phyloP scores from a whole-genome alignment of 1,139 yeast species.

The Zygoascus hellenicus region DNA sequence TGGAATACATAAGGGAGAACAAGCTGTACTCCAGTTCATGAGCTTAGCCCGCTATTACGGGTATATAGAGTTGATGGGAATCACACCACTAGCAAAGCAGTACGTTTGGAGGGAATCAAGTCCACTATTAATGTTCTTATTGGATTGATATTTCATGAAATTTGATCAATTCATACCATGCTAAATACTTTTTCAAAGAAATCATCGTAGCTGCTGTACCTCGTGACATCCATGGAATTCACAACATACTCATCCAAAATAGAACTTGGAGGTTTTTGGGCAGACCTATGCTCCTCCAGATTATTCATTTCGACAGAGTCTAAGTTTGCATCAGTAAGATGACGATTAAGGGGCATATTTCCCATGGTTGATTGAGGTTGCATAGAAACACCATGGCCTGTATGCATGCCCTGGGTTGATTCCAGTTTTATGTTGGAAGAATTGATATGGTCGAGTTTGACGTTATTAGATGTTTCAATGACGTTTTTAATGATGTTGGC shows the following conservation, averaged over 20 bases:
- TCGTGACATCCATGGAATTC: conserved; percentile 16
- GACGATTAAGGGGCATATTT: neutral
- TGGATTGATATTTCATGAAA: too few species aligned
- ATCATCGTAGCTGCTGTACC: conserved; percentile 20
- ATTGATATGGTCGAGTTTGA: conserved; percentile 1
- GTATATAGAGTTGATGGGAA: neutral
- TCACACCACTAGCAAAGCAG: too few species aligned
- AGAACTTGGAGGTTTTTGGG: neutral
- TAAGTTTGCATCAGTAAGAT: neutral
- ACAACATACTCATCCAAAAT: conserved; percentile 5
- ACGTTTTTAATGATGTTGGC: conserved; percentile 47
- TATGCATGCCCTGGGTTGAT: too few species aligned
- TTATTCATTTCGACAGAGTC: too few species aligned
- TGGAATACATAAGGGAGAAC: conserved; percentile 11
- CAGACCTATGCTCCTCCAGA: neutral
- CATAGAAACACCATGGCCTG: too few species aligned
- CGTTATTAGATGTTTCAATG: conserved; percentile 38
- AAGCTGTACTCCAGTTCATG: conserved; percentile 10
- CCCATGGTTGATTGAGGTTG: neutral
- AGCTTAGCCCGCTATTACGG: neutral
- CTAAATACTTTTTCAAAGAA: conserved; percentile 19
- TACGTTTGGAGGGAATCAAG: too few species aligned
- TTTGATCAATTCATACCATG: neutral
- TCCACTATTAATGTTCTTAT: too few species aligned
- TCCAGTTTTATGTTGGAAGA: too few species aligned